These are phyloP conservation scores for Suillus americanus DNA, from an alignment of 768 basidiomycete species.

Conservation along the genomic window DNA sequence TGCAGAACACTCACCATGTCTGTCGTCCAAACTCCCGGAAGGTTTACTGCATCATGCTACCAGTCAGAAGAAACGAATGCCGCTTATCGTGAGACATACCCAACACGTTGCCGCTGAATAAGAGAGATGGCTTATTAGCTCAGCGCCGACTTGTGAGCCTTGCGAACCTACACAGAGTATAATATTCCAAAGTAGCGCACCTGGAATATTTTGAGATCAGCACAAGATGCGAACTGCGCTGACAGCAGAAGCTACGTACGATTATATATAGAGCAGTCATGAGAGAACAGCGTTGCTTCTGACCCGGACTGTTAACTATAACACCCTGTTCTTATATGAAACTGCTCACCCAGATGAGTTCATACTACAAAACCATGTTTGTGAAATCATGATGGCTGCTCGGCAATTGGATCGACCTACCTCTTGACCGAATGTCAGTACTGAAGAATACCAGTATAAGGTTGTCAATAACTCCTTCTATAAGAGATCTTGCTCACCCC, in stretches of 20 bases:
- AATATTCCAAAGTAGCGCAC: not conserved
- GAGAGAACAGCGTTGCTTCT: not conserved
- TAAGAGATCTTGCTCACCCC: not conserved
- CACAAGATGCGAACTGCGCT: not conserved
- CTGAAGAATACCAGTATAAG: not conserved
- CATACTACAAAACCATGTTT: not conserved
- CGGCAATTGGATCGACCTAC: not conserved
- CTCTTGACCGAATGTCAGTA: not conserved
- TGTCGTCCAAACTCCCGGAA: not conserved
- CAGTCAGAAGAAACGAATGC: not conserved
- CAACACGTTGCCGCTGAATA: not conserved
- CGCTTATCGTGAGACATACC: not conserved
- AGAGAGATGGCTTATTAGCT: not conserved
- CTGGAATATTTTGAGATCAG: not conserved
- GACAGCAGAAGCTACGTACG: not conserved
- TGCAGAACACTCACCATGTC: not conserved
- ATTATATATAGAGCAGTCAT: not conserved
- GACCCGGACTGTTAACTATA: not conserved
- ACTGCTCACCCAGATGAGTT: not conserved
- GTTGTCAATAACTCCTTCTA: not conserved
- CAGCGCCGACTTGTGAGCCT: not conserved
- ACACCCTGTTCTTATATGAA: not conserved
- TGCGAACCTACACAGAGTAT: not conserved
- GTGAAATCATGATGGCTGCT: not conserved
- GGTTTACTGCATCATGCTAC: not conserved